Evolutionary conservation across 2,329 filamentous ascomycete species (phyloP), one percentile per base, ranked within the genome.

Genomic region (Calonectria multiphialidica): DNA sequence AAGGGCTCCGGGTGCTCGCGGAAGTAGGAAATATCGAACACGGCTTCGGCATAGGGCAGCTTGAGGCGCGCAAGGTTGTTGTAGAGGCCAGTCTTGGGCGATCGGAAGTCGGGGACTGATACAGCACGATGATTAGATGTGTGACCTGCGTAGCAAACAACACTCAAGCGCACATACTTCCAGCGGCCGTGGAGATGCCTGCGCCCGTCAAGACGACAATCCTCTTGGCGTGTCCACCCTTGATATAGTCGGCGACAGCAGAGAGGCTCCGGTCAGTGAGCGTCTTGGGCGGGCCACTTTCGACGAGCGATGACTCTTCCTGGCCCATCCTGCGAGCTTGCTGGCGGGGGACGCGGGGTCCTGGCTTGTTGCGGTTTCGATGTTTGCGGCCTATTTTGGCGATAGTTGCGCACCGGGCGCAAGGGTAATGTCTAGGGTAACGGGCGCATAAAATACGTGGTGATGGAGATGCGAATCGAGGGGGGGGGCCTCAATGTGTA

Each of bases 11-110:
- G 97, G 75, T 98, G 93, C 50, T 92, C 81, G 73, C 93, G 90
- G 86, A 99, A 99, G 87, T 94, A 99, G 71, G 88, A 88, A 75
- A 99, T 96, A 80, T 98, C 95, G 84, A 99, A 98, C 53, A 98
- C 95, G 40, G 95, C 96, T 85, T 98, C 95, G 25, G 96, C 93
- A 79, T 96, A 93, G 0, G 96, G 96, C 0, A 99, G 89, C 72
- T 98, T 92, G 37, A 98, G 90, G 65, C 94, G 91, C 25, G 94
- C 93, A 21, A 99, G 92, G 80, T 98, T 98, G 79, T 95, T 93
- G 83, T 99, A 99, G 13, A 99, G 90, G 3, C 97, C 97, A 0
- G 96, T 98, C 70, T 95, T 93, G 74, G 96, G 96, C 2, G 95
- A 98, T 75, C 97, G 90, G 83, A 98, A 99, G 84, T 99, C 97